A percentile compares a stretch with the other conserved stretches of the same genome.
Evolutionary conservation across 208 protist genomes (phyloP).

Genomic region (Herpetomonas tarakana): DNA sequence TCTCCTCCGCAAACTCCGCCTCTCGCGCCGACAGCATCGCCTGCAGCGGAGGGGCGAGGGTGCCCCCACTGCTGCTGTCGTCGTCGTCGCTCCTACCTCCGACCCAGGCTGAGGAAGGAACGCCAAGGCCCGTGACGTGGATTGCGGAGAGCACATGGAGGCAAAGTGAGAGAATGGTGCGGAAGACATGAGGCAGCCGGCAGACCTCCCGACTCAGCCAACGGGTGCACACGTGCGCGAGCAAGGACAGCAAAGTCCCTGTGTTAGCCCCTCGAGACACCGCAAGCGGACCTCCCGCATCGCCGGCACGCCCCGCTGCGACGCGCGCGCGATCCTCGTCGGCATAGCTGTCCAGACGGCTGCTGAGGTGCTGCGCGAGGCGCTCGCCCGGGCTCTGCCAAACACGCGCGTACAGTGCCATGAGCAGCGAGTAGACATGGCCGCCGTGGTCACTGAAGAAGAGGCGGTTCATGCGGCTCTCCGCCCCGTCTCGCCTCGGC

Average conservation of each 20-base stretch:
- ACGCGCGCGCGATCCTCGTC: not conserved
- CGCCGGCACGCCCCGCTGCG: not conserved
- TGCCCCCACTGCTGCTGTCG: not conserved
- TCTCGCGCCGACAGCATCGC: conserved; percentile 6
- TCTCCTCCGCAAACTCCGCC: not conserved
- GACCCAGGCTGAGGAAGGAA: too few relatives aligned
- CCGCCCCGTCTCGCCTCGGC: not conserved
- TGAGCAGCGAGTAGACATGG: conserved; percentile 5
- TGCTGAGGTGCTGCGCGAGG: not conserved
- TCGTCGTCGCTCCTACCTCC: too few relatives aligned
- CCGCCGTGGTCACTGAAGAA: not conserved
- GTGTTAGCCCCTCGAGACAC: conserved; percentile 19
- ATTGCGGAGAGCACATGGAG: not conserved
- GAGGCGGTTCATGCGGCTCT: not conserved
- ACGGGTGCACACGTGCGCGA: conserved; percentile 2
- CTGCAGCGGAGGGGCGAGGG: not conserved
- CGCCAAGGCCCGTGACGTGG: too few relatives aligned
- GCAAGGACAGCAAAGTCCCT: conserved; percentile 4
- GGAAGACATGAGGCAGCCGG: conserved; percentile 1
- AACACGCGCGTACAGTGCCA: conserved; percentile 5
- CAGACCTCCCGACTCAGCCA: not conserved
- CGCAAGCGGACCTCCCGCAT: conserved; percentile 1
- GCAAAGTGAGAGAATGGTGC: not conserved
- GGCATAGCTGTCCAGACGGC: not conserved
- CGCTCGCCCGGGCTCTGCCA: too few relatives aligned